These are phyloP conservation scores for Bocquillonia castaneifolia DNA, from an alignment of 441 rosid species.

Conservation along the genomic window DNA sequence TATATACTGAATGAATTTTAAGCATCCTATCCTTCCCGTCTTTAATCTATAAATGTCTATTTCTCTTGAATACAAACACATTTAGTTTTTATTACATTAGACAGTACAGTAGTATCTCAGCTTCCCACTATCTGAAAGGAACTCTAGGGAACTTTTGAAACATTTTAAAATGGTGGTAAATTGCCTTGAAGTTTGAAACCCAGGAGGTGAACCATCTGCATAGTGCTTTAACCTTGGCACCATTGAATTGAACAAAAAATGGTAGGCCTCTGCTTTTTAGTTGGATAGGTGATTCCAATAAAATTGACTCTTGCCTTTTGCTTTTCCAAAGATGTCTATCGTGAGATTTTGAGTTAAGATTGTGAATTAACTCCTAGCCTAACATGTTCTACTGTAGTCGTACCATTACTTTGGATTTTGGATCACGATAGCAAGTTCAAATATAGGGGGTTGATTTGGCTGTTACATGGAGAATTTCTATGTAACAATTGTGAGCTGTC, in stretches of 20 bases:
- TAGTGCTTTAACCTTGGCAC: too few relatives aligned
- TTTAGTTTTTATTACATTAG: too few relatives aligned
- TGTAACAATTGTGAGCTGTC: background rate
- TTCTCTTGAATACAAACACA: too few relatives aligned
- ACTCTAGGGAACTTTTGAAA: background rate
- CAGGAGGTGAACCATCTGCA: background rate
- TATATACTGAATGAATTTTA: too few relatives aligned
- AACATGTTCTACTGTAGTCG: background rate
- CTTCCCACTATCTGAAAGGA: background rate
- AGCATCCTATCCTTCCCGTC: too few relatives aligned
- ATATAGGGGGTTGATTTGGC: background rate
- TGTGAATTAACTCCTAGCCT: background rate
- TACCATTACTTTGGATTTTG: too few relatives aligned
- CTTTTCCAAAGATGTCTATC: too few relatives aligned
- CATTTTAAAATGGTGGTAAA: background rate
- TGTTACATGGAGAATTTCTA: constrained; percentile 1
- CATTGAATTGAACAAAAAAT: background rate
- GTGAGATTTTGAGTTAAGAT: background rate
- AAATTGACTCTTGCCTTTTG: background rate
- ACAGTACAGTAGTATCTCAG: background rate
- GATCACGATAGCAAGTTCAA: background rate
- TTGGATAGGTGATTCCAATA: background rate
- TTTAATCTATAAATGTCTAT: background rate
- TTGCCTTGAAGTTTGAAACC: background rate
- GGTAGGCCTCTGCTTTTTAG: background rate